phyloP scores from a whole-genome alignment of 2,329 filamentous ascomycete species.

The Dactylellina leptospora region DNA sequence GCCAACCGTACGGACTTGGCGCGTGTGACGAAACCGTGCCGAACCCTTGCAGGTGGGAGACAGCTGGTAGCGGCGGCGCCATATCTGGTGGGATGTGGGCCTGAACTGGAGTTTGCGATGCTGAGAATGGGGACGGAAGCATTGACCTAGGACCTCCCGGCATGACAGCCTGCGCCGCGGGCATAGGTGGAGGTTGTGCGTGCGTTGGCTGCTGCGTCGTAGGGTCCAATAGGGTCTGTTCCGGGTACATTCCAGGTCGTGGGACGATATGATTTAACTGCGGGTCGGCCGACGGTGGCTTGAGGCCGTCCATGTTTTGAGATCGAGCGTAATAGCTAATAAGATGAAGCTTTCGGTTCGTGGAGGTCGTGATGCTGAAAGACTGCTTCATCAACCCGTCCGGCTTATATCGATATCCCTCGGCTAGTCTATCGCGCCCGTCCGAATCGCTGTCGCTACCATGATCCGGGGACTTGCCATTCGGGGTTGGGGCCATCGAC shows the following conservation, averaged over 20 bases:
- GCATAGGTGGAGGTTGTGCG: conserved; percentile 62
- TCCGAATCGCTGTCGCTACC: conserved; percentile 82
- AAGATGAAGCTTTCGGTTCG: conserved; percentile 88
- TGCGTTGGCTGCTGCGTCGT: conserved; percentile 74
- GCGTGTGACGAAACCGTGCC: conserved; percentile 43
- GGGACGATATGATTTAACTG: conserved; percentile 82
- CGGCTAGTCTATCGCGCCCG: conserved; percentile 75
- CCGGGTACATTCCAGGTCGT: conserved; percentile 94
- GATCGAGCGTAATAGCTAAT: conserved; percentile 94
- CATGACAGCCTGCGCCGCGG: conserved; percentile 59
- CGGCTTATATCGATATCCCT: conserved; percentile 92
- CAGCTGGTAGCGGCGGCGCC: conserved; percentile 58
- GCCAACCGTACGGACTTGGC: conserved; percentile 56
- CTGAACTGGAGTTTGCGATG: conserved; percentile 55
- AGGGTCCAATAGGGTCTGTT: conserved; percentile 81
- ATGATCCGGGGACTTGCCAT: conserved; percentile 83
- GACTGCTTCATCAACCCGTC: conserved; percentile 99
- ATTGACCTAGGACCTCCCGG: conserved; percentile 68
- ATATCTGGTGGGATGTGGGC: conserved; percentile 62
- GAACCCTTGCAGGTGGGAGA: conserved; percentile 47
- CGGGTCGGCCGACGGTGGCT: conserved; percentile 83
- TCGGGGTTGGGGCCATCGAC: conserved; percentile 62
- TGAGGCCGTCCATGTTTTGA: conserved; percentile 68
- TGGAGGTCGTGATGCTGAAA: conserved; percentile 95
- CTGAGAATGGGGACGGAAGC: conserved; percentile 64